Evolutionary conservation across 495 filamentous ascomycete species (phyloP), one percentile per base, ranked within the genome.

Genomic region (Apiosordaria backusii): DNA sequence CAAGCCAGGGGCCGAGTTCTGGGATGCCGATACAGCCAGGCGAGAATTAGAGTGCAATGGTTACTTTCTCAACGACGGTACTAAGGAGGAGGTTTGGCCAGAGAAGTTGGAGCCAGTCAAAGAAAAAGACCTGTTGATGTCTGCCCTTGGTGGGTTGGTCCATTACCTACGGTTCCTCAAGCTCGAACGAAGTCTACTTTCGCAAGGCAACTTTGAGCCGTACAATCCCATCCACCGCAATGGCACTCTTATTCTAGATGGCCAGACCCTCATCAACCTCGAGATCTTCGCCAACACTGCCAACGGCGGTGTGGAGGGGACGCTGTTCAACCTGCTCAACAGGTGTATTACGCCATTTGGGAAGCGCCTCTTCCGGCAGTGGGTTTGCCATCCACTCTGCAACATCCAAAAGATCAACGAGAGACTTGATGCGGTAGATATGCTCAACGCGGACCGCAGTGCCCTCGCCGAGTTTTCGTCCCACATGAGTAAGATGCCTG

Each of bases 271-370:
- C 63, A 95, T 97, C 79, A 99, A 99, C 74, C 87, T 99, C 62
- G 96, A 99, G 75, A 88, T 99, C 9, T 97, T 99, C 70, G 86
- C 92, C 60, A 99, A 99, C 78, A 96, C 89, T 1, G 92, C 90
- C 70, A 94, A 97, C 75, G 94, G 94, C 7, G 85, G 91, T 19
- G 70, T 82, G 0, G 87, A 94, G 16, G 96, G 96, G 23, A 98
- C 95, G 0, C 79, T 99, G 3, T 98, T 97, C 80, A 84, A 84
- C 16, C 86, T 98, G 52, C 83, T 99, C 15, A 98, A 99, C 76
- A 86, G 92, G 24, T 99, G 96, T 75, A 89, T 97, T 64, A 97
- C 96, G 1, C 94, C 96, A 0, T 99, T 98, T 71, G 96, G 94
- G 61, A 99, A 99, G 80, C 89, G 96, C 4, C 90, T 95, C 78